Conservation (phyloP, 2,329 filamentous ascomycete species). For the Neofusicoccum umdonicola region DNA sequence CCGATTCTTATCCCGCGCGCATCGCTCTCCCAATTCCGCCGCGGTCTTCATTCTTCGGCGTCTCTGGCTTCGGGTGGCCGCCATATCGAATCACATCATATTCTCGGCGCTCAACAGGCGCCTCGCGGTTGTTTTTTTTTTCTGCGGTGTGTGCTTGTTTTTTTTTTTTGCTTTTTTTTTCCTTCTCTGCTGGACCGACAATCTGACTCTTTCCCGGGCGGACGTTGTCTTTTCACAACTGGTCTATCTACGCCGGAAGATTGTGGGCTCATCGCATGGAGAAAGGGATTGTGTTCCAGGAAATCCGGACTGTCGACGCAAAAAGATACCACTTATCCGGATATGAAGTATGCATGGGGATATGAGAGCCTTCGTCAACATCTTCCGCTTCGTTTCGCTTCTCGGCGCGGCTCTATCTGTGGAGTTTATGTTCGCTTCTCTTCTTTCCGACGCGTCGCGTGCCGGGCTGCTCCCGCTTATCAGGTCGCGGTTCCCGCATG, state of each 20-base stretch:
- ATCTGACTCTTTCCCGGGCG: constrained; percentile 14
- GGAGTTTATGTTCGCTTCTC: neutral
- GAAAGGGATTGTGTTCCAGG: constrained; percentile 9
- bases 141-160: constrained; percentile 1
- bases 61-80: constrained; percentile 1
- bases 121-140: constrained; percentile 1
- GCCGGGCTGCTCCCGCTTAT: constrained; percentile 1
- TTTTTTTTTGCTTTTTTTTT: constrained; percentile 1
- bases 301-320: constrained; percentile 10
- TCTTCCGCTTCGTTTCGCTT: constrained; percentile 10
- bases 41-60: neutral
- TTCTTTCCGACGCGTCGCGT: neutral
- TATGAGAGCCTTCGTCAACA: constrained; percentile 13
- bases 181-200: neutral
- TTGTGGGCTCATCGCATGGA: constrained; percentile 11
- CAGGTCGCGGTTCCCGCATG: constrained; percentile 12
- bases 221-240: constrained; percentile 4
- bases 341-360: constrained; percentile 14
- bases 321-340: constrained; percentile 16
- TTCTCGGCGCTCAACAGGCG: constrained; percentile 3
- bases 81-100: constrained; percentile 7
- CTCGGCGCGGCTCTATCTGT: neutral
- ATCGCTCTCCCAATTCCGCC: neutral
- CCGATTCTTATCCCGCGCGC: neutral
- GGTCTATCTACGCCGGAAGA: constrained; percentile 6